Base-by-base conservation (phyloP, 148 eudicot genomes). In the Talinum fruticosum region DNA sequence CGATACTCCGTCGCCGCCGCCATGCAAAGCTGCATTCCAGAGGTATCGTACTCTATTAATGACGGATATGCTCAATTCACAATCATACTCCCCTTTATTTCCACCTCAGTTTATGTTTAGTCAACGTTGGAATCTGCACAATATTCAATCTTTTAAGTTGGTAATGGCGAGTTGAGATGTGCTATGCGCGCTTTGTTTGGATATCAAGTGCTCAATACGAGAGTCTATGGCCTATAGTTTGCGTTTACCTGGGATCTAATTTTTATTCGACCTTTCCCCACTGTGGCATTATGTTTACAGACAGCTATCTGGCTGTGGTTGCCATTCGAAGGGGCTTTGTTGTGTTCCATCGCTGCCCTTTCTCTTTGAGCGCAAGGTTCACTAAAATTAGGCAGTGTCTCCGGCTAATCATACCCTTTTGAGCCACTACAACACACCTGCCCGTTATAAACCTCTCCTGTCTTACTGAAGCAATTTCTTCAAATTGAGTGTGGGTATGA, bases 1-100 rank as follows among this genome's bases (percentile, higher is more conserved):
- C 80, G 7, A 23, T 83, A 62, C 82, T 82, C 70, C 84, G 84
- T 74, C 82, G 80, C n/a, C 82, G 78, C 33, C 85, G 87, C 61
- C 80, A 57, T 75, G 72, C 81, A 73, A 49, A 44, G 26, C 67
- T 71, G 26, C 78, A 54, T 69, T 61, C 74, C 72, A 68, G 24
- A 68, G 84, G 84, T 35, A 41, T 80, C 71, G 2, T 64, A 18
- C 72, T 66, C 13, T 73, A 54, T 41, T 4, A 41, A 41, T 41
- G 45, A 41, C 10, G 45, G 45, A 10, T 41, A 4, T 41, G 45
- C 10, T 10, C 45, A 5, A 4, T 41, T 10, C 45, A 5, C 45
- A 5, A n/a, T n/a, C n/a, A n/a, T n/a, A n/a, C n/a, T n/a, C n/a
- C n/a, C n/a, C n/a, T n/a, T n/a, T n/a, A n/a, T n/a, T n/a, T n/a